phyloP scores from a whole-genome alignment of 257 asterid species.

The Plantago ovata region DNA sequence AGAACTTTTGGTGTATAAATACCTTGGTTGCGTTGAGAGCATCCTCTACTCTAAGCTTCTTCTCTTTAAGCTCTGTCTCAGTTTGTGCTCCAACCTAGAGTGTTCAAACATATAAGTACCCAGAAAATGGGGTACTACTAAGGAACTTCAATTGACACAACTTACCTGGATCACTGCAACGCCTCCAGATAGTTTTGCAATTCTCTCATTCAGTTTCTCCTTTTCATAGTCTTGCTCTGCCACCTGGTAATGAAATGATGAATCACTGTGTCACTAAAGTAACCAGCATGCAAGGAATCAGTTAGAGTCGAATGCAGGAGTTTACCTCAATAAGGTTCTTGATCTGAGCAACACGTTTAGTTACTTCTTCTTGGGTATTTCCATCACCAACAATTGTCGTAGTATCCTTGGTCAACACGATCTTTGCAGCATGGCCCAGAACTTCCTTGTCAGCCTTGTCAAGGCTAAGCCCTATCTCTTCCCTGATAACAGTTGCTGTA shows the following conservation, averaged over 20 bases:
- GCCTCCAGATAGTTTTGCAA: slow-evolving; percentile 95
- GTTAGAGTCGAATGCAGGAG: slow-evolving; percentile 2
- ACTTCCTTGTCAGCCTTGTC: slow-evolving; percentile 92
- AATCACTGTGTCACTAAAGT: slow-evolving; percentile 6
- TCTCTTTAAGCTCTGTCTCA: slow-evolving; percentile 92
- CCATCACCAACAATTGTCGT: slow-evolving; percentile 98
- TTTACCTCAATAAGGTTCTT: slow-evolving; percentile 80
- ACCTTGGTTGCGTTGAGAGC: slow-evolving; percentile 70
- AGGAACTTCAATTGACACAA: neutral
- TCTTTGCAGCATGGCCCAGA: slow-evolving; percentile 92
- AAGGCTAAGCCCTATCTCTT: slow-evolving; percentile 74
- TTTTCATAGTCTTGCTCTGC: slow-evolving; percentile 94
- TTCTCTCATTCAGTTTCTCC: slow-evolving; percentile 83
- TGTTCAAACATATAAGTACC: slow-evolving; percentile 6
- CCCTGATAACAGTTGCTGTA: slow-evolving; percentile 92
- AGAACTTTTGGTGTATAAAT: no score
- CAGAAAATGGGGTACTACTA: neutral
- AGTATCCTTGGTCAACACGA: slow-evolving; percentile 79
- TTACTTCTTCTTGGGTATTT: slow-evolving; percentile 84
- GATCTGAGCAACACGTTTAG: slow-evolving; percentile 79
- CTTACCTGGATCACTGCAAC: slow-evolving; percentile 98
- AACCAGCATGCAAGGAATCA: neutral
- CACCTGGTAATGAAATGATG: slow-evolving; percentile 36
- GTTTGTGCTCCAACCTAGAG: slow-evolving; percentile 98
- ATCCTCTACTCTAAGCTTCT: slow-evolving; percentile 97